Percentiles rank a stretch among this genome's conserved stretches.
These are phyloP conservation scores for Didymella pomorum DNA, from an alignment of 2,329 filamentous ascomycete species.

Conservation along the genomic window DNA sequence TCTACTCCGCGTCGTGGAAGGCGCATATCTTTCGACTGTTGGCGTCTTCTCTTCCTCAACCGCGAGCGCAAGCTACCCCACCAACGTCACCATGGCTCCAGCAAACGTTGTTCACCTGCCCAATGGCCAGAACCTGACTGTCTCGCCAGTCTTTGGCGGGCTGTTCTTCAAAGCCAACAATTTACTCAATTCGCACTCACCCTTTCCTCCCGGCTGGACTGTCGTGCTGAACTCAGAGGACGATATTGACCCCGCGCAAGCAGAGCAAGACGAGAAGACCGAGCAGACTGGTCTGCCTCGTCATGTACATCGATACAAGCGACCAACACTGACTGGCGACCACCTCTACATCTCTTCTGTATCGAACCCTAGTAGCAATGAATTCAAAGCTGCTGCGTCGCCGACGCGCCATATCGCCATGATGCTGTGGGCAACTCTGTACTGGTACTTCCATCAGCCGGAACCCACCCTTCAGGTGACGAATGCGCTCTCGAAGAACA, in stretches of 20 bases:
- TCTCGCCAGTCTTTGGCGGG: slow-evolving; percentile 89
- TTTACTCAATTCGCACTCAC: slow-evolving; percentile 68
- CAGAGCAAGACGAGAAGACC: slow-evolving; percentile 45
- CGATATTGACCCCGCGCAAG: slow-evolving; percentile 40
- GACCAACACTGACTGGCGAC: slow-evolving; percentile 80
- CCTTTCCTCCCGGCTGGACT: slow-evolving; percentile 88
- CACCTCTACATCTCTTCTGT: slow-evolving; percentile 91
- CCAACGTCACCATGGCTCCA: slow-evolving; percentile 52
- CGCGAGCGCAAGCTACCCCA: slow-evolving; percentile 32
- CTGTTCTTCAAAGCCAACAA: slow-evolving; percentile 88
- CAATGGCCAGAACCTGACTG: slow-evolving; percentile 84
- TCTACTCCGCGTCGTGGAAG: neutral
- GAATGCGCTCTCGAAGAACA: slow-evolving; percentile 69
- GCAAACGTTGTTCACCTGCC: slow-evolving; percentile 72
- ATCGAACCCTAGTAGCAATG: slow-evolving; percentile 79
- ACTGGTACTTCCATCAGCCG: slow-evolving; percentile 96
- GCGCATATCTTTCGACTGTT: neutral
- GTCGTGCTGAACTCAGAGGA: slow-evolving; percentile 80
- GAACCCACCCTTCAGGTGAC: slow-evolving; percentile 71
- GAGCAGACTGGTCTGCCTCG: slow-evolving; percentile 43
- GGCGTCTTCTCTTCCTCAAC: slow-evolving; percentile 10
- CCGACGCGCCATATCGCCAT: slow-evolving; percentile 90
- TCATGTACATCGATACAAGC: slow-evolving; percentile 70
- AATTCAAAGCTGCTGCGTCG: slow-evolving; percentile 81
- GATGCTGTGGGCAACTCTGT: slow-evolving; percentile 94